Percentiles rank a stretch among this genome's conserved stretches.
Evolutionary conservation across 495 filamentous ascomycete species (phyloP).

Genomic region (Aspergillus haitiensis): DNA sequence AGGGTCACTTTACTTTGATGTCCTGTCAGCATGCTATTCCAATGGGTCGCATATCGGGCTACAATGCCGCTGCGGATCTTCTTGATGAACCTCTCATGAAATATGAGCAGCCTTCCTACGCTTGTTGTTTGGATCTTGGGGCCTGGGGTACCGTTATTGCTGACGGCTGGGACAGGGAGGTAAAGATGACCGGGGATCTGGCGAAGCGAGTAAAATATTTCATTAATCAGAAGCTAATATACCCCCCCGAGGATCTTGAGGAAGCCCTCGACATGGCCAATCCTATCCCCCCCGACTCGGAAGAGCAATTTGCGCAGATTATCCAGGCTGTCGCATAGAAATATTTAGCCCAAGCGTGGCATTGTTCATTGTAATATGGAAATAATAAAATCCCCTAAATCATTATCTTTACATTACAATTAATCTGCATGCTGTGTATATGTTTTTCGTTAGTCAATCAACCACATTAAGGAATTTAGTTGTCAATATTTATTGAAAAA

Average conservation of each 20-base stretch:
- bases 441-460: too few relatives aligned
- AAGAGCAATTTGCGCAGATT: constrained; percentile 21
- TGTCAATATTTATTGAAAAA: too few relatives aligned
- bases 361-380: too few relatives aligned
- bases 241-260: constrained; percentile 21
- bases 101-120: constrained; percentile 27
- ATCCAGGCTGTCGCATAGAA: constrained; percentile 14
- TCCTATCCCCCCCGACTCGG: constrained; percentile 20
- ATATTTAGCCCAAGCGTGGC: too few relatives aligned
- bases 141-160: constrained; percentile 22
- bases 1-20: constrained; percentile 26
- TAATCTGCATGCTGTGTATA: too few relatives aligned
- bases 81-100: constrained; percentile 14
- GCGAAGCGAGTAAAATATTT: constrained; percentile 28
- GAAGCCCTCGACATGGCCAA: constrained; percentile 25
- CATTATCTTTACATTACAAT: too few relatives aligned
- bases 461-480: too few relatives aligned
- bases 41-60: constrained; percentile 31
- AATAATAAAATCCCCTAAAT: too few relatives aligned
- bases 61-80: constrained; percentile 34
- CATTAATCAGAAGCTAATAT: constrained; percentile 29
- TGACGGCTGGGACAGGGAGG: constrained; percentile 24
- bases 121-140: constrained; percentile 30
- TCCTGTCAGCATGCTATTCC: constrained; percentile 37
- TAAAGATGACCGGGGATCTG: constrained; percentile 14